Conservation (phyloP, 2,329 filamentous ascomycete species). For the Xylariomycetidae sp. region DNA sequence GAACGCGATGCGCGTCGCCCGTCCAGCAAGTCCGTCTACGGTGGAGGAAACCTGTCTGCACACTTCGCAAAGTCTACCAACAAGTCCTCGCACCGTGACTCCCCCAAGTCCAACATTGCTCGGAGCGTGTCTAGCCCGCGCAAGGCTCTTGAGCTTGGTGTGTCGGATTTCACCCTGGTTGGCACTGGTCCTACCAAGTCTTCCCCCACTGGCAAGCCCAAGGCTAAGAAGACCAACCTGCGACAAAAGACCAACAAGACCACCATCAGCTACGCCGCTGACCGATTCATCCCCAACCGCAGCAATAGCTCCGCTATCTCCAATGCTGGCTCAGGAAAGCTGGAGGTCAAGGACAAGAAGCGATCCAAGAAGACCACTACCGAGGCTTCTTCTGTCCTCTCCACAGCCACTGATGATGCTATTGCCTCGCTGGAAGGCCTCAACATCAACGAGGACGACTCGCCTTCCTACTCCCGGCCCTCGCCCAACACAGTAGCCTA, state of each 20-base stretch:
- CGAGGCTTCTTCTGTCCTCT: conserved; percentile 71
- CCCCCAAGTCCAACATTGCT: conserved; percentile 95
- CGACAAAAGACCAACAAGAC: conserved; percentile 62
- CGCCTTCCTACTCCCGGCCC: conserved; percentile 65
- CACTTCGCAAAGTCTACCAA: conserved; percentile 67
- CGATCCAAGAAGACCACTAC: conserved; percentile 64
- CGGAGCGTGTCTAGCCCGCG: conserved; percentile 68
- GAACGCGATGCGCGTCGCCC: conserved; percentile 49
- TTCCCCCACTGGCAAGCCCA: conserved; percentile 46
- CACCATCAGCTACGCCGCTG: conserved; percentile 71
- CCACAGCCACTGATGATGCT: conserved; percentile 74
- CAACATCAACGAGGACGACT: conserved; percentile 65
- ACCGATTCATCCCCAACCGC: conserved; percentile 95
- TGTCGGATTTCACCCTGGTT: conserved; percentile 87
- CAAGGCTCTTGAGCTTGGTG: conserved; percentile 76
- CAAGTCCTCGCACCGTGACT: conserved; percentile 69
- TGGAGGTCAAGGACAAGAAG: conserved; percentile 63
- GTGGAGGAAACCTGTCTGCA: conserved; percentile 70
- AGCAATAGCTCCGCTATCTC: conserved; percentile 81
- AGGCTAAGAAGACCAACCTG: conserved; percentile 49
- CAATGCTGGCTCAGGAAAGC: conserved; percentile 76
- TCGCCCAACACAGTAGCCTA: conserved; percentile 87
- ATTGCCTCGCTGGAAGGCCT: conserved; percentile 74
- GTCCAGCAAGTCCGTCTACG: conserved; percentile 67
- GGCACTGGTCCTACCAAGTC: conserved; percentile 68